Evolutionary conservation across 805 yeast species (phyloP).

Genomic region (Metschnikowia reukaufii): DNA sequence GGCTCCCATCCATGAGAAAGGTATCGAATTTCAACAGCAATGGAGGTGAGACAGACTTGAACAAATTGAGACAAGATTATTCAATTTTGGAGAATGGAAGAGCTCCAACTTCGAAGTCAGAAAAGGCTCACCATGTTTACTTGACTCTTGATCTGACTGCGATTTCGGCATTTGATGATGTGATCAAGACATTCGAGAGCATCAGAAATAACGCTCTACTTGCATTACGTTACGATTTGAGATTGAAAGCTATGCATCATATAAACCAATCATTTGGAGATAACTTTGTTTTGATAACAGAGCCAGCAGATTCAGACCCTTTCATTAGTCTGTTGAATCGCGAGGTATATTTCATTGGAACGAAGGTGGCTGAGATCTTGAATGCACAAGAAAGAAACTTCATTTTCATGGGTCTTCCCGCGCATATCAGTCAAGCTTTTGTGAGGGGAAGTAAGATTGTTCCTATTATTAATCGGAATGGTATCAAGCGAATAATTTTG

Average conservation of each 20-base stretch:
- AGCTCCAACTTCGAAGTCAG: constrained; percentile 18
- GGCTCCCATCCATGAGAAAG: constrained; percentile 59
- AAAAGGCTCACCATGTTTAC: constrained; percentile 28
- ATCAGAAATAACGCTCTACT: constrained; percentile 42
- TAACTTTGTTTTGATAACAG: constrained; percentile 53
- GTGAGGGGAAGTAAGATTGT: constrained; percentile 54
- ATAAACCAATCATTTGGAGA: constrained; percentile 49
- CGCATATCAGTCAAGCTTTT: constrained; percentile 50
- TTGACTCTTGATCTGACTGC: constrained; percentile 35
- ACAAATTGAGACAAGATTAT: constrained; percentile 40
- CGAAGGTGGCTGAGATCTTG: constrained; percentile 35
- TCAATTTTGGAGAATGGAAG: constrained; percentile 43
- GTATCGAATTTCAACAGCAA: constrained; percentile 29
- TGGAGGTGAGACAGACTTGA: constrained; percentile 23
- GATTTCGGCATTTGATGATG: constrained; percentile 35
- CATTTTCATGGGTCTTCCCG: constrained; percentile 48
- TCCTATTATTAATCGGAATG: constrained; percentile 52
- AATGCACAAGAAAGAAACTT: constrained; percentile 32
- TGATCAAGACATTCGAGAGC: constrained; percentile 32
- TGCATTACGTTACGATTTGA: constrained; percentile 56
- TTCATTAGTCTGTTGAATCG: constrained; percentile 52
- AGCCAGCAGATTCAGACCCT: constrained; percentile 61
- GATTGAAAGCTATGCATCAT: constrained; percentile 53
- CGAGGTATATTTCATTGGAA: constrained; percentile 47
- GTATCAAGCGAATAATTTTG: constrained; percentile 56